Percentiles rank a stretch among this genome's conserved stretches.
phyloP scores from a whole-genome alignment of 2,329 filamentous ascomycete species.

The Hirsutella minnesotensis region DNA sequence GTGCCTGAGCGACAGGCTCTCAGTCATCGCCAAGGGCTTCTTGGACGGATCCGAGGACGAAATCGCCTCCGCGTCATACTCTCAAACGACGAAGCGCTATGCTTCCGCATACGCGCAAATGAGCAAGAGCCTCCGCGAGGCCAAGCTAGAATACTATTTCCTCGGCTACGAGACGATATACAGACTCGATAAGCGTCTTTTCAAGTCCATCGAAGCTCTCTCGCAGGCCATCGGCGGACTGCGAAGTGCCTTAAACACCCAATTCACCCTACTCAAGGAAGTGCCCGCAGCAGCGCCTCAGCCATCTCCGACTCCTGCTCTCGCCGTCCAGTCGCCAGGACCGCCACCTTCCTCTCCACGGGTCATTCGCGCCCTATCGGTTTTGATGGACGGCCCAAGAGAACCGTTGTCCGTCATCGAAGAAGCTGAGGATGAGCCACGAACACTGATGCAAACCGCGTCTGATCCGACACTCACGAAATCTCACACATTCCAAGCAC shows the following conservation, averaged over 20 bases:
- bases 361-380: slow-evolving; percentile 15
- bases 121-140: slow-evolving; percentile 68
- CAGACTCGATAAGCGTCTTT: slow-evolving; percentile 63
- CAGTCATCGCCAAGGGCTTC: slow-evolving; percentile 72
- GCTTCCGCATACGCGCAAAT: slow-evolving; percentile 57
- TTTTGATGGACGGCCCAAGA: slow-evolving; percentile 24
- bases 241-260: slow-evolving; percentile 77
- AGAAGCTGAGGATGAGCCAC: slow-evolving; percentile 39
- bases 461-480: slow-evolving; percentile 17
- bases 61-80: slow-evolving; percentile 54
- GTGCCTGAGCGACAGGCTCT: slow-evolving; percentile 69
- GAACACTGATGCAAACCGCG: slow-evolving; percentile 11
- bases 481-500: slow-evolving; percentile 37
- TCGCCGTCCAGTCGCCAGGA: slow-evolving; percentile 6
- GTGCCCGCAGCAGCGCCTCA: slow-evolving; percentile 15
- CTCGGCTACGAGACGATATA: slow-evolving; percentile 71
- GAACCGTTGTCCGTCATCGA: slow-evolving; percentile 50
- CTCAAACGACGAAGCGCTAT: slow-evolving; percentile 49
- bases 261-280: slow-evolving; percentile 74
- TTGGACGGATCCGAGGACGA: slow-evolving; percentile 73
- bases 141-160: slow-evolving; percentile 80
- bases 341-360: slow-evolving; percentile 12
- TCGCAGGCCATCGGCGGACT: slow-evolving; percentile 84
- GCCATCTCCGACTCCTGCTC: not conserved
- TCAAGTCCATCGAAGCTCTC: slow-evolving; percentile 73